A percentile compares a stretch with the other conserved stretches of the same genome.
phyloP scores from a whole-genome alignment of 2,329 filamentous ascomycete genomes.

The Xylaria hypoxylon region DNA sequence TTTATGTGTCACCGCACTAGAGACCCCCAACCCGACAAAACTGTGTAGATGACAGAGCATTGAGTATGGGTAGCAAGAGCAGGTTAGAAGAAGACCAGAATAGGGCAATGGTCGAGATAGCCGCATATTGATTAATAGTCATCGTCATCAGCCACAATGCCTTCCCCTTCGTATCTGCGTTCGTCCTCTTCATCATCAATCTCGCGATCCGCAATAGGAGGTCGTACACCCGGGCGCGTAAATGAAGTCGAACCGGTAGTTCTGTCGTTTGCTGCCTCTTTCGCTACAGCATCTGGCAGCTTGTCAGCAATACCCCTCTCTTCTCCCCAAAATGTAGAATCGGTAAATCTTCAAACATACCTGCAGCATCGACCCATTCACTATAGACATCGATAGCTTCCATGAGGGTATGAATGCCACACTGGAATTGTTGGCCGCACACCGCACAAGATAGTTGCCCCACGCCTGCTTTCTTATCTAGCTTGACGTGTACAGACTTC shows the following conservation, averaged over 20 bases:
- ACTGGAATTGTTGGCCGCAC: slow-evolving; percentile 94
- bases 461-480: slow-evolving; percentile 92
- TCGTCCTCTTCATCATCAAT: slow-evolving; percentile 65
- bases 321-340: not conserved
- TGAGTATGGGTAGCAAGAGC: slow-evolving; percentile 91
- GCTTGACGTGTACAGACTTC: slow-evolving; percentile 87
- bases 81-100: slow-evolving; percentile 89
- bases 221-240: slow-evolving; percentile 41
- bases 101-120: slow-evolving; percentile 93
- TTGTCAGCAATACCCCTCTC: slow-evolving; percentile 34
- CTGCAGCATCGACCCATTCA: slow-evolving; percentile 93
- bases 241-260: slow-evolving; percentile 35
- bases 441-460: slow-evolving; percentile 90
- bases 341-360: slow-evolving; percentile 52
- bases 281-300: slow-evolving; percentile 62
- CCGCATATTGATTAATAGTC: slow-evolving; percentile 69
- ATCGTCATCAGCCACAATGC: slow-evolving; percentile 66
- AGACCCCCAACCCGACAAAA: not conserved
- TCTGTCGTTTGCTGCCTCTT: slow-evolving; percentile 51
- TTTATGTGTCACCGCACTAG: not conserved
- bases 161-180: slow-evolving; percentile 64
- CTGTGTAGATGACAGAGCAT: slow-evolving; percentile 51
- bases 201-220: slow-evolving; percentile 42
- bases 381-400: slow-evolving; percentile 95
- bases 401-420: slow-evolving; percentile 90